Evolutionary conservation across 2,329 filamentous ascomycete genomes (phyloP), one percentile per base, ranked within the genome.

Genomic region (Exophiala xenobiotica): DNA sequence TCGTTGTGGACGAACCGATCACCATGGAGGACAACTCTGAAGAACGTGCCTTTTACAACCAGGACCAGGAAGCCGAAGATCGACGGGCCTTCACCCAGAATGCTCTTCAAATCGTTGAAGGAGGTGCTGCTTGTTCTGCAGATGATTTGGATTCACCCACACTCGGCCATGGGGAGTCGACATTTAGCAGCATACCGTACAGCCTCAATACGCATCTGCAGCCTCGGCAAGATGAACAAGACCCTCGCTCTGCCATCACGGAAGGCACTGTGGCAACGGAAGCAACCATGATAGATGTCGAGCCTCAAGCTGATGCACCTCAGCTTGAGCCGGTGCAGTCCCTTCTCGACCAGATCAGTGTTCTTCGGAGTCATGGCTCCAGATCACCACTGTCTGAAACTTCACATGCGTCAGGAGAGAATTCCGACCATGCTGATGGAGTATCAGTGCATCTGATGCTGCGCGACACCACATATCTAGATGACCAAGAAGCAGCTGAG

Each of bases 251-350:
- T 12, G 79, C 83, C 2, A 64, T 81, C 11, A 87, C 86, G 4
- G 71, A 70, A 40, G 71, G 70, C 4, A 85, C 83, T n/a, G 77
- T 77, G 35, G 78, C 78, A 6, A 89, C 86, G 0, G 83, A 88
- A 61, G 68, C 68, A 27, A 76, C 74, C 4, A 65, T 68, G 23
- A 87, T 90, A 59, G 87, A 90, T 59, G 78, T 76, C n/a, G 86
- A 90, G 60, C 77, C 83, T 18, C 86, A 90, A 64, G 80, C 78
- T 1, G 79, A 83, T n/a, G 58, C 69, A 70, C 77, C 61, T 49
- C 65, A 61, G 49, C 54, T 58, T 29, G 47, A 56, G 16, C 63
- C 66, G 12, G 68, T 73, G 45, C 66, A 68, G 29, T 72, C 72
- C n/a, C 61, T 78, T 5, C 61, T 77, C 16, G 72, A 65, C 46